Percentiles rank a stretch among this genome's conserved stretches.
Conservation (phyloP, 2,329 filamentous ascomycete species). For the Penicillium sp. region DNA sequence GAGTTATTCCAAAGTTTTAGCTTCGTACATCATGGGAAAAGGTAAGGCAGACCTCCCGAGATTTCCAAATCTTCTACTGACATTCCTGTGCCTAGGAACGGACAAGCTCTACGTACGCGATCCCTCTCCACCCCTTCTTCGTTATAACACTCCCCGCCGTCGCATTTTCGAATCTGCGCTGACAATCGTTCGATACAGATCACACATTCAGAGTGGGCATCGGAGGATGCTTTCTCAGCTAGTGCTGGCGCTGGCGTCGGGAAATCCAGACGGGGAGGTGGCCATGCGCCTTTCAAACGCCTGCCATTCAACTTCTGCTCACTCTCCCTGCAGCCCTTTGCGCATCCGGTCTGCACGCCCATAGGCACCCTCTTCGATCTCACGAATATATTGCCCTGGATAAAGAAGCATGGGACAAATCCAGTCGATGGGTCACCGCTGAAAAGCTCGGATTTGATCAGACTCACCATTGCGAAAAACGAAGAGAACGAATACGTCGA, state of each 20-base stretch:
- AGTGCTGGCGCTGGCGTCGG: constrained; percentile 71
- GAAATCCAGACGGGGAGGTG: constrained; percentile 56
- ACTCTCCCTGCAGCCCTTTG: constrained; percentile 91
- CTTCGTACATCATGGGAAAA: constrained; percentile 33
- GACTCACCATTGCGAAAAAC: constrained; percentile 90
- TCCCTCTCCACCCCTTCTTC: neutral
- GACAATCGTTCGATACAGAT: constrained; percentile 59
- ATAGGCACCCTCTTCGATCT: constrained; percentile 92
- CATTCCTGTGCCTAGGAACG: constrained; percentile 41
- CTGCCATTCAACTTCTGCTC: constrained; percentile 99
- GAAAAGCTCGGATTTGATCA: constrained; percentile 81
- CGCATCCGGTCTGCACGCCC: constrained; percentile 87
- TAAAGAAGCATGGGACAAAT: constrained; percentile 91
- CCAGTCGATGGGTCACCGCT: constrained; percentile 82
- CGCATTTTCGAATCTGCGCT: constrained; percentile 20
- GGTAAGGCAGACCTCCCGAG: constrained; percentile 22
- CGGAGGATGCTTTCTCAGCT: constrained; percentile 83
- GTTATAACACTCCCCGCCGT: neutral
- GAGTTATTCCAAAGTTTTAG: constrained; percentile 8
- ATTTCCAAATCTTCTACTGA: neutral
- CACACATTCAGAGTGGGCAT: constrained; percentile 97
- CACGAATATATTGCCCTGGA: constrained; percentile 91
- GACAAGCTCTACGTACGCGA: constrained; percentile 54
- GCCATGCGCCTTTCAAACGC: constrained; percentile 74
- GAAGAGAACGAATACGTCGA: constrained; percentile 90